Percentiles rank a stretch among this genome's conserved stretches.
These are phyloP conservation scores for Corymbia maculata DNA, from an alignment of 345 rosid genomes.

Conservation along the genomic window DNA sequence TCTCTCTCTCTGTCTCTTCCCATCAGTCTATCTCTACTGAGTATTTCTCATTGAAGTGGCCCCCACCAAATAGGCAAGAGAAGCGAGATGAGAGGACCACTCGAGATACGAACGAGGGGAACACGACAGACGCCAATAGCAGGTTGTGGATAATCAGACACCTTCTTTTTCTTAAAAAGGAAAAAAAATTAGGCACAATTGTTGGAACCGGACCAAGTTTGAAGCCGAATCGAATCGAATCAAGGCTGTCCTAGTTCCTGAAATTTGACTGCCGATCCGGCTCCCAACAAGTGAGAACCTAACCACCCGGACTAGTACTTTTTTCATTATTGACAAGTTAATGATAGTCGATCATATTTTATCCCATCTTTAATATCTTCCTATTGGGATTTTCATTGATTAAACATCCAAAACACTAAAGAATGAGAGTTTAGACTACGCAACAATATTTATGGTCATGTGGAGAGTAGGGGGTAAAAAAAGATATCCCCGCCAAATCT, in stretches of 20 bases:
- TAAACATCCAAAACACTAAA: too few species aligned
- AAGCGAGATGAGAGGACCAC: not conserved
- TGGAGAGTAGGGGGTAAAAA: too few species aligned
- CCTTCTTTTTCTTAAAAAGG: not conserved
- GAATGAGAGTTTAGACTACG: not conserved
- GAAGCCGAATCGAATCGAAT: not conserved
- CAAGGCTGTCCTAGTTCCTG: accelerated
- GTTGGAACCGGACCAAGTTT: not conserved
- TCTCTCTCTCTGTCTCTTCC: not conserved
- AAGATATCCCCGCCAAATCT: too few species aligned
- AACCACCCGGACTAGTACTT: not conserved
- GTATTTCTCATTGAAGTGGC: not conserved
- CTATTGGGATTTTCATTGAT: too few species aligned
- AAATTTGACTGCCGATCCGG: too few species aligned
- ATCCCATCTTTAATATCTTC: too few species aligned
- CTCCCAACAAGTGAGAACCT: too few species aligned
- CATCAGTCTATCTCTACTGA: not conserved
- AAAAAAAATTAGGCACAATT: not conserved
- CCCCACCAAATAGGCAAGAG: not conserved
- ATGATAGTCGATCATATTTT: not conserved
- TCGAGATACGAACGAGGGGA: not conserved
- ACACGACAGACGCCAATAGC: not conserved
- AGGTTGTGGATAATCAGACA: not conserved
- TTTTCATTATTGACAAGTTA: not conserved
- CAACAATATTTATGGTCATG: too few species aligned